Percentiles rank a stretch among this genome's conserved stretches.
Evolutionary conservation across 139 green algal genomes (phyloP).

Genomic region (Pleodorina starrii): DNA sequence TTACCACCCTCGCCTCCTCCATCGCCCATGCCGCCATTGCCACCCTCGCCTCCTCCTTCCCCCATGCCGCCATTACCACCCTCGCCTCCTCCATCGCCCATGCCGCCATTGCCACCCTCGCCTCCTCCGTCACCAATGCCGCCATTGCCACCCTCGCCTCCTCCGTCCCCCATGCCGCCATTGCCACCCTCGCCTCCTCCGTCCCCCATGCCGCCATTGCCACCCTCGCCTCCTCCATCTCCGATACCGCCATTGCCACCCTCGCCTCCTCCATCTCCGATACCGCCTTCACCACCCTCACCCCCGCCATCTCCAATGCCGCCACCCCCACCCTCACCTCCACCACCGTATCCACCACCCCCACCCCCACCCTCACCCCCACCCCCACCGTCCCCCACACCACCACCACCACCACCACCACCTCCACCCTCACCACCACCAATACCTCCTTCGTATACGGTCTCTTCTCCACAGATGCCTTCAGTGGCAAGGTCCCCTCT

Average conservation of each 20-base stretch:
- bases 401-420: too few relatives aligned
- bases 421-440: too few relatives aligned
- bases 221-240: too few relatives aligned
- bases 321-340: too few relatives aligned
- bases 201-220: too few relatives aligned
- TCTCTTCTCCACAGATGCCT: background rate
- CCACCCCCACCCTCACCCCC: too few relatives aligned
- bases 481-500: too few relatives aligned
- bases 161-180: too few relatives aligned
- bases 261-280: too few relatives aligned
- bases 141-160: background rate
- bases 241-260: too few relatives aligned
- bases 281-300: background rate
- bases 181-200: too few relatives aligned
- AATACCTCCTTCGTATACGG: background rate
- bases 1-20: background rate
- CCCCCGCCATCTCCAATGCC: background rate
- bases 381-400: too few relatives aligned
- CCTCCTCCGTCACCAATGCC: background rate
- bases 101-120: background rate
- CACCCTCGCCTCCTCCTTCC: background rate
- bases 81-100: background rate
- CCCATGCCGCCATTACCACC: background rate
- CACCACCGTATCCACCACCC: background rate
- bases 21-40: background rate